phyloP scores from a whole-genome alignment of 139 green algal genomes.

The Chlorella sp. region DNA sequence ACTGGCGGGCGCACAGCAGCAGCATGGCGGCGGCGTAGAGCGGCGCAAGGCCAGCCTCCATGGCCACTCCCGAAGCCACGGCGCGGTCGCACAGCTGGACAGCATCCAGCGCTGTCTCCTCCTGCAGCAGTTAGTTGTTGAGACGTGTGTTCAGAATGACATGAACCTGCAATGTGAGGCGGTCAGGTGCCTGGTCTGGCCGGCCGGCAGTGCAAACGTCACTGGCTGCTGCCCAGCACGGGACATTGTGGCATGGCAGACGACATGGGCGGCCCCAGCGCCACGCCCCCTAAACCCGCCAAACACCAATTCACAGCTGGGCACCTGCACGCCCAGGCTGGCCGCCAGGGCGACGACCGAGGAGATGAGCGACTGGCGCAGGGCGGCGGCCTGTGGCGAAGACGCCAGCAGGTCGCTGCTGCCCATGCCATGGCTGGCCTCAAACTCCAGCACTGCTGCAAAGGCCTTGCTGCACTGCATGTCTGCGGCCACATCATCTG shows the following conservation, averaged over 20 bases:
- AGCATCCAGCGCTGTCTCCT: conserved; percentile 52
- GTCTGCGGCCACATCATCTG: conserved; percentile 41
- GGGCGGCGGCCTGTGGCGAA: conserved; percentile 11
- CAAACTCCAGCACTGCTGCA: conserved; percentile 73
- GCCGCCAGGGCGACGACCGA: conserved; percentile 11
- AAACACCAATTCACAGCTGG: not conserved
- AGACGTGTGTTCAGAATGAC: too few relatives aligned
- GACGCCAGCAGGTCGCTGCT: conserved; percentile 58
- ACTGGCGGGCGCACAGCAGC: conserved; percentile 37
- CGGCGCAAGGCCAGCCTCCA: conserved; percentile 3
- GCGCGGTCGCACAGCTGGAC: conserved; percentile 52
- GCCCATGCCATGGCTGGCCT: conserved; percentile 14
- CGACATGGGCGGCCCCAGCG: too few relatives aligned
- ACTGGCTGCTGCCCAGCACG: too few relatives aligned
- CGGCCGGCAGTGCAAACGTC: too few relatives aligned
- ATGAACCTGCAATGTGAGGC: too few relatives aligned
- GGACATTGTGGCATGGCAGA: too few relatives aligned
- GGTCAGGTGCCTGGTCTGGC: too few relatives aligned
- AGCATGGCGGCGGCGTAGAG: conserved; percentile 39
- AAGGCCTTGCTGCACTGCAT: conserved; percentile 61
- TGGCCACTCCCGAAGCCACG: not conserved
- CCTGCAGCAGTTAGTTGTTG: too few relatives aligned
- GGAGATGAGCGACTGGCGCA: conserved; percentile 20
- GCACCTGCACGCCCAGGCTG: conserved; percentile 28
- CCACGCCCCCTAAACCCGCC: too few relatives aligned